phyloP scores from a whole-genome alignment of 2,329 filamentous ascomycete species.

The Cladorrhinum sp. region DNA sequence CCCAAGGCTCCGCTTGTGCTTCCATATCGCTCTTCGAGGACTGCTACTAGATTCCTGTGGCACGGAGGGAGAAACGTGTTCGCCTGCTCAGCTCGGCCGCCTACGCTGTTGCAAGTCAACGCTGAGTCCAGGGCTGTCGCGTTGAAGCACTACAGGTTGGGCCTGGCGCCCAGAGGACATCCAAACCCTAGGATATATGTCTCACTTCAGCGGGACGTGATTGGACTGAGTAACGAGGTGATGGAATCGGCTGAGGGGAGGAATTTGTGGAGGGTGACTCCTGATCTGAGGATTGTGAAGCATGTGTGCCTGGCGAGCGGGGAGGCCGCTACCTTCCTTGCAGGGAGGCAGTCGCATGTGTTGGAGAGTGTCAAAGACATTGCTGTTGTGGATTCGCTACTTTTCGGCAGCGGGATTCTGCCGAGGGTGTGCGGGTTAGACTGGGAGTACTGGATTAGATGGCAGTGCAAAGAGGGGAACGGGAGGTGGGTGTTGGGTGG shows the following conservation, averaged over 20 bases:
- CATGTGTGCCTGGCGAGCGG: constrained; percentile 4
- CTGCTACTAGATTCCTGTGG: neutral
- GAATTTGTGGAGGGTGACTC: constrained; percentile 15
- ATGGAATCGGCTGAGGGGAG: constrained; percentile 9
- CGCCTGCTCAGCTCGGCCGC: constrained; percentile 8
- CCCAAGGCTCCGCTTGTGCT: neutral
- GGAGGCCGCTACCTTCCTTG: neutral
- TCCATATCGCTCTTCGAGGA: neutral
- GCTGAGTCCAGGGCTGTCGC: constrained; percentile 14
- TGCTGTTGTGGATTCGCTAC: constrained; percentile 12
- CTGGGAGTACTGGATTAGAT: constrained; percentile 16
- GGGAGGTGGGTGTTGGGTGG: constrained; percentile 10
- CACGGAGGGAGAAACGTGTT: constrained; percentile 10
- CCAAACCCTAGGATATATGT: constrained; percentile 13
- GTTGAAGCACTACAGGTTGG: constrained; percentile 14
- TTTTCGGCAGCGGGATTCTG: constrained; percentile 7
- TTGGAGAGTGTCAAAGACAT: constrained; percentile 9
- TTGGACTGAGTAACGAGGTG: constrained; percentile 11
- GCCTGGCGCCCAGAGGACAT: constrained; percentile 12
- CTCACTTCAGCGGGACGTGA: constrained; percentile 10
- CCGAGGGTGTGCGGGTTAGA: constrained; percentile 11
- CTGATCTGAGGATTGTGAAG: constrained; percentile 9
- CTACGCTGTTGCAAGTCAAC: constrained; percentile 11
- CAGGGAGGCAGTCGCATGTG: neutral
- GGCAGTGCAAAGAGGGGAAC: constrained; percentile 8